Conservation (phyloP, 2,329 filamentous ascomycete species). For the Pseudogymnoascus sp. region DNA sequence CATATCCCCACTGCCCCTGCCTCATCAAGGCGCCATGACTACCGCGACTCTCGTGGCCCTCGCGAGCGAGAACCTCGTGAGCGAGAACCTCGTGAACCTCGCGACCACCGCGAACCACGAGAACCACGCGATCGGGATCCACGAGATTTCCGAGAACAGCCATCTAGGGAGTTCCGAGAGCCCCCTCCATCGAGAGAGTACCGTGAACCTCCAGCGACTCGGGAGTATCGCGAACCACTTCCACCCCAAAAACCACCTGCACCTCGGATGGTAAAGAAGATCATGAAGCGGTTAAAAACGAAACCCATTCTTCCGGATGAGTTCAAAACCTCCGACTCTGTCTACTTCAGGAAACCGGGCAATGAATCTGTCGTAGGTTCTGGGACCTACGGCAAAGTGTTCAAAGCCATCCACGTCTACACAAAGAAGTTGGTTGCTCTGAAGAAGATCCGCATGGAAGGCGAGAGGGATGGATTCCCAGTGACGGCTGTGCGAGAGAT, state of each 20-base stretch:
- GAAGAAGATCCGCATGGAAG: constrained; percentile 90
- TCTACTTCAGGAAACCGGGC: constrained; percentile 92
- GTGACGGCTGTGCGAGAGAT: constrained; percentile 88
- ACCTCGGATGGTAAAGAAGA: constrained; percentile 55
- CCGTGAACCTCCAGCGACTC: background rate
- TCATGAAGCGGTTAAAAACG: constrained; percentile 62
- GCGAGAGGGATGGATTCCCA: constrained; percentile 82
- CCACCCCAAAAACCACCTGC: constrained; percentile 32
- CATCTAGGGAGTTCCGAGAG: background rate
- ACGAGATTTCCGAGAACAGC: background rate
- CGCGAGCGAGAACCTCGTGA: background rate
- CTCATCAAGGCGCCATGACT: constrained; percentile 34
- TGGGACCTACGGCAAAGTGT: constrained; percentile 92
- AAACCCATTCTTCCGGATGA: constrained; percentile 66
- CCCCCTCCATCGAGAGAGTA: background rate
- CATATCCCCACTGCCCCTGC: constrained; percentile 48
- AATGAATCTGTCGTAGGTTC: constrained; percentile 95
- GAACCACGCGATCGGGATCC: background rate
- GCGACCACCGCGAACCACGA: background rate
- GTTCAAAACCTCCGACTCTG: constrained; percentile 72
- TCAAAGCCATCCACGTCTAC: constrained; percentile 90
- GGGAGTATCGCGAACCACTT: constrained; percentile 25
- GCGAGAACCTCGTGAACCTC: background rate
- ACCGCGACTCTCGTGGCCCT: constrained; percentile 16
- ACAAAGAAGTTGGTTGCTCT: constrained; percentile 76